Evolutionary conservation across 192 early-diverging fungal species (phyloP).

Genomic region (Backusella morwellensis): DNA sequence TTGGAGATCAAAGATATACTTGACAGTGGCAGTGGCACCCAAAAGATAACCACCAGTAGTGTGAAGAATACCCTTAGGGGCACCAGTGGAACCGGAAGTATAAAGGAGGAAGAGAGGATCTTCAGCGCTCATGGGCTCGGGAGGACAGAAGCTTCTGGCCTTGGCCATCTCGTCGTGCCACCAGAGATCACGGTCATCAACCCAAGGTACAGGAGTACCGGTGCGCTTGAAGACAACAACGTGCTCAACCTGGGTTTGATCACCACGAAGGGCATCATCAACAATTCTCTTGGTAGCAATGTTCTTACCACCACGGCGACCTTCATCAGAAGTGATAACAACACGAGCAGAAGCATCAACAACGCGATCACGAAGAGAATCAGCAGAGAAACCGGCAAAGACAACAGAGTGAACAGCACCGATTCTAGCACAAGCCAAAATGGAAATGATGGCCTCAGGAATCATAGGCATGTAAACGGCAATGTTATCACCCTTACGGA

Average conservation of each 20-base stretch:
- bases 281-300: constrained; percentile 91
- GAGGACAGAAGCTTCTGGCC: constrained; percentile 84
- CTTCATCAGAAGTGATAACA: constrained; percentile 93
- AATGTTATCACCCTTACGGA: constrained; percentile 91
- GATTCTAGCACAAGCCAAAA: constrained; percentile 92
- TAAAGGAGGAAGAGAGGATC: constrained; percentile 97
- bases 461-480: constrained; percentile 98
- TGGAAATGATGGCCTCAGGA: constrained; percentile 87
- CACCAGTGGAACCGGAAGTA: constrained; percentile 88
- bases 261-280: constrained; percentile 80
- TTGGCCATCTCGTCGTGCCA: constrained; percentile 88
- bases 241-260: constrained; percentile 69
- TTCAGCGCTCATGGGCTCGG: constrained; percentile 83
- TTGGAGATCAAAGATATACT: constrained; percentile 95
- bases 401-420: constrained; percentile 95
- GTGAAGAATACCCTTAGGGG: constrained; percentile 93
- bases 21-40: constrained; percentile 77
- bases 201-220: constrained; percentile 75
- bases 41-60: constrained; percentile 93
- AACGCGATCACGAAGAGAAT: constrained; percentile 91
- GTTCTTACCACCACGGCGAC: constrained; percentile 84
- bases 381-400: constrained; percentile 95
- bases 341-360: constrained; percentile 76
- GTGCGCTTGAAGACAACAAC: constrained; percentile 93
- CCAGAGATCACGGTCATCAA: constrained; percentile 79